A percentile compares a stretch with the other conserved stretches of the same genome.
Conservation (phyloP, 805 yeast species). For the Brettanomyces anomalus region DNA sequence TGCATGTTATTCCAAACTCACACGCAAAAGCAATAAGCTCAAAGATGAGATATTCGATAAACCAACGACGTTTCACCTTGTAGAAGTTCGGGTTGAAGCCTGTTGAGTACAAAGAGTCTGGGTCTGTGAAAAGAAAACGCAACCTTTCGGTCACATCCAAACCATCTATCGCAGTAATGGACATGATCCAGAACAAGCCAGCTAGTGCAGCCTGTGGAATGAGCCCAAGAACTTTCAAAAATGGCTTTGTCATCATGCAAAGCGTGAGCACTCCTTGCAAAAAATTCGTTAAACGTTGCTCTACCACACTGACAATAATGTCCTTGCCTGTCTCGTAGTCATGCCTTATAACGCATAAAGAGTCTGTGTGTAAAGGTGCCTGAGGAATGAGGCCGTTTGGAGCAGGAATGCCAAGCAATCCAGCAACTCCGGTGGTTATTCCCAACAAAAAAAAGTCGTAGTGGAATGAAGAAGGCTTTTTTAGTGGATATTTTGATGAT, state of each 20-base stretch:
- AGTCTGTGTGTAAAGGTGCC: constrained; percentile 86
- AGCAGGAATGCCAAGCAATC: constrained; percentile 85
- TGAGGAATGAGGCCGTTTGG: constrained; percentile 97
- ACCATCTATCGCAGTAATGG: constrained; percentile 63
- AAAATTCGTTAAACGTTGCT: constrained; percentile 80
- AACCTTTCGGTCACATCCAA: constrained; percentile 59
- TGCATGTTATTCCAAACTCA: constrained; percentile 79
- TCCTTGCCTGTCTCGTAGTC: constrained; percentile 23
- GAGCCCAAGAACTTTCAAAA: constrained; percentile 66
- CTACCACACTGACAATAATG: constrained; percentile 55
- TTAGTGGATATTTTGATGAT: constrained; percentile 67
- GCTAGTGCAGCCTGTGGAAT: constrained; percentile 92
- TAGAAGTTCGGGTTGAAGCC: constrained; percentile 14
- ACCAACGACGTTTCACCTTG: constrained; percentile 34
- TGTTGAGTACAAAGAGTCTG: constrained; percentile 25
- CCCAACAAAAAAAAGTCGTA: constrained; percentile 87
- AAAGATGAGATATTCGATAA: constrained; percentile 46
- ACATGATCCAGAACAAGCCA: constrained; percentile 92
- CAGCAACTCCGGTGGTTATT: constrained; percentile 77
- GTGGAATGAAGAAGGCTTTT: constrained; percentile 85
- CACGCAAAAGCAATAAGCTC: constrained; percentile 63
- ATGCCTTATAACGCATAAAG: constrained; percentile 51
- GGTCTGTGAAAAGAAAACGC: constrained; percentile 54
- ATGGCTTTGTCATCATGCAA: constrained; percentile 85
- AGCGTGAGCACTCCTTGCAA: constrained; percentile 77